Percentiles rank a stretch among this genome's conserved stretches.
phyloP scores from a whole-genome alignment of 176 grass and related monocot genomes.

The Tuctoria greenei region DNA sequence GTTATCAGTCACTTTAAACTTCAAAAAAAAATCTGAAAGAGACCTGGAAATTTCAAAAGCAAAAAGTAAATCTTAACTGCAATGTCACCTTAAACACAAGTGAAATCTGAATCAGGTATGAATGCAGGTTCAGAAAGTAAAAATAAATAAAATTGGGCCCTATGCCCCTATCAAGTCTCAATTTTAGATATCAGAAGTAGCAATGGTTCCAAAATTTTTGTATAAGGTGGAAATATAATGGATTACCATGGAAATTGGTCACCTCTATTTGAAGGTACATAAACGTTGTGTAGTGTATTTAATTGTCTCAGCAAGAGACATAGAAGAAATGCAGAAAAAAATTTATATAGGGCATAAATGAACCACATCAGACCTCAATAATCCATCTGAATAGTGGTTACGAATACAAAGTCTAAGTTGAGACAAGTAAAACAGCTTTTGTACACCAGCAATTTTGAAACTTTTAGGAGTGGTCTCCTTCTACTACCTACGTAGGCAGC shows the following conservation, averaged over 20 bases:
- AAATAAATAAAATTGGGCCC: background rate
- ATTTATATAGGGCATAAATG: background rate
- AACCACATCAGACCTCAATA: background rate
- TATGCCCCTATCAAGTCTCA: background rate
- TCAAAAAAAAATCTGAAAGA: background rate
- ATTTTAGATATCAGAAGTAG: background rate
- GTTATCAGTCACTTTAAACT: slow-evolving; percentile 13
- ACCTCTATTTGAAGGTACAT: background rate
- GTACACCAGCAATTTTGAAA: slow-evolving; percentile 6
- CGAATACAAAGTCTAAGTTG: background rate
- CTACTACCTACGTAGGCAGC: background rate
- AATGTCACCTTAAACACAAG: background rate
- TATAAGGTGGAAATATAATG: background rate
- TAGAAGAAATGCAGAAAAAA: background rate
- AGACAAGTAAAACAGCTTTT: background rate
- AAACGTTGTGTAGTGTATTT: background rate
- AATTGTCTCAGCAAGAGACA: background rate
- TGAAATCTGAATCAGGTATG: background rate
- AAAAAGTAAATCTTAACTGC: background rate
- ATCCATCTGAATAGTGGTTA: background rate
- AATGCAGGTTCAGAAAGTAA: background rate
- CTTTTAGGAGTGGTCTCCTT: background rate
- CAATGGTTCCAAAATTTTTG: background rate
- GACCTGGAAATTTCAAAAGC: background rate
- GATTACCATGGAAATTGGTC: background rate